Conservation (phyloP, 352 stramenopile species). For the Nannochloropsis limnetica region DNA sequence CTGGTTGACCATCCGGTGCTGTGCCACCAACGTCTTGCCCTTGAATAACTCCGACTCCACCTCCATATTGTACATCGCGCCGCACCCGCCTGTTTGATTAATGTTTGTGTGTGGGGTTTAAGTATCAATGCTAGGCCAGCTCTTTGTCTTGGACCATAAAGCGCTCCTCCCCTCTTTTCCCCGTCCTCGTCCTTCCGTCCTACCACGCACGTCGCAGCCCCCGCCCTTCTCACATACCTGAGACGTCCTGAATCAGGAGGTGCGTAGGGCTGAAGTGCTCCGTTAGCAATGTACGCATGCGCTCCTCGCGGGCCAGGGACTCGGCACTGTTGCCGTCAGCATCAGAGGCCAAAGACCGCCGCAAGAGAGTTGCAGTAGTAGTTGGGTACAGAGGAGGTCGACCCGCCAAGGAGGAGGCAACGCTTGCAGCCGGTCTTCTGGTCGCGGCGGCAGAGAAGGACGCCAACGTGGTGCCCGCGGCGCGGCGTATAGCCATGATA, state of each 20-base stretch:
- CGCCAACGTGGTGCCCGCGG: neutral
- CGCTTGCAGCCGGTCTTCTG: neutral
- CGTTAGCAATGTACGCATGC: neutral
- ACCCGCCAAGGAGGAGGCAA: neutral
- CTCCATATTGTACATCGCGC: slow-evolving; percentile 29
- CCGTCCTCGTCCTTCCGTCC: neutral
- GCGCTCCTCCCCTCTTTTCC: neutral
- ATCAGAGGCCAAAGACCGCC: slow-evolving; percentile 30
- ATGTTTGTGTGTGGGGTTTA: neutral
- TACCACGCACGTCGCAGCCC: neutral
- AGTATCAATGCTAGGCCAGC: neutral
- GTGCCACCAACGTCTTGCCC: neutral
- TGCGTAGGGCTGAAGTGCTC: neutral
- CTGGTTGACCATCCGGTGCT: slow-evolving; percentile 13
- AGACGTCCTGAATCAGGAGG: slow-evolving; percentile 32
- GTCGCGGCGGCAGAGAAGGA: neutral
- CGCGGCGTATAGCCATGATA: neutral
- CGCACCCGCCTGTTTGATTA: neutral
- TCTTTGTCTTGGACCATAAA: neutral
- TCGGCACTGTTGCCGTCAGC: slow-evolving; percentile 17
- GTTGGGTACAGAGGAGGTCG: neutral
- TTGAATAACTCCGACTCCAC: neutral
- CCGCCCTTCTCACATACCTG: neutral
- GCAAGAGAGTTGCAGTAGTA: neutral
- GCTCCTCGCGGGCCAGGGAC: neutral